Conservation (phyloP, 495 filamentous ascomycete species). For the Penicillium tannophilum region DNA sequence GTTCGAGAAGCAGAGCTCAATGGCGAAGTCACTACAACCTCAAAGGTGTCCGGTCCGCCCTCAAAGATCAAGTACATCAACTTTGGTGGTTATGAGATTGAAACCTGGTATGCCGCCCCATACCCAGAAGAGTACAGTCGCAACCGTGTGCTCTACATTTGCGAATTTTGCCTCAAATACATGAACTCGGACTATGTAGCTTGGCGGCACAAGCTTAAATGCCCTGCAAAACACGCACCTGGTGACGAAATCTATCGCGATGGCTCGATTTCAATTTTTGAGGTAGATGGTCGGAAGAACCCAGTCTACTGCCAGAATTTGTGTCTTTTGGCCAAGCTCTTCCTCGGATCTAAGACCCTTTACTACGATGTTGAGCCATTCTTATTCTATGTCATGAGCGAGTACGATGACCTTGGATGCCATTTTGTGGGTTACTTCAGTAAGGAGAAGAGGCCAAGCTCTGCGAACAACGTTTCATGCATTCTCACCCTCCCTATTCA, state of each 20-base stretch:
- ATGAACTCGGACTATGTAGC: constrained; percentile 99
- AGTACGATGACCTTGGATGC: constrained; percentile 88
- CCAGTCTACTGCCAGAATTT: constrained; percentile 98
- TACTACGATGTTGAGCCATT: constrained; percentile 99
- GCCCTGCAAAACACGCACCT: constrained; percentile 91
- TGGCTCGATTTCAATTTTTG: constrained; percentile 89
- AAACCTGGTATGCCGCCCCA: constrained; percentile 99
- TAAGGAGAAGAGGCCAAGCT: constrained; percentile 96
- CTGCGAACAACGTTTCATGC: constrained; percentile 95
- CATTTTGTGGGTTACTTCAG: constrained; percentile 99
- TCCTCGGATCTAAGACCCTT: constrained; percentile 94
- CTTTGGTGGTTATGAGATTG: constrained; percentile 95
- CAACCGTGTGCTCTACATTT: constrained; percentile 93
- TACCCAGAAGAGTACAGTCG: constrained; percentile 98
- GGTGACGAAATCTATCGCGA: constrained; percentile 99
- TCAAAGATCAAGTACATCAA: constrained; percentile 99
- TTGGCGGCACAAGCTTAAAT: constrained; percentile 98
- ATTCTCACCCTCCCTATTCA: constrained; percentile 95
- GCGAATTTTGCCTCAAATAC: constrained; percentile 98
- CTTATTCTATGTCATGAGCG: constrained; percentile 97
- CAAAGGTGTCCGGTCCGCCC: constrained; percentile 80
- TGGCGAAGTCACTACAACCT: constrained; percentile 49
- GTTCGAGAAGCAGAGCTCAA: constrained; percentile 48
- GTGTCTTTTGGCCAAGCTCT: constrained; percentile 93
- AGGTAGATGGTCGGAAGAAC: constrained; percentile 95